Conservation (phyloP, 495 filamentous ascomycete genomes). For the Hypoxylon trugodes region DNA sequence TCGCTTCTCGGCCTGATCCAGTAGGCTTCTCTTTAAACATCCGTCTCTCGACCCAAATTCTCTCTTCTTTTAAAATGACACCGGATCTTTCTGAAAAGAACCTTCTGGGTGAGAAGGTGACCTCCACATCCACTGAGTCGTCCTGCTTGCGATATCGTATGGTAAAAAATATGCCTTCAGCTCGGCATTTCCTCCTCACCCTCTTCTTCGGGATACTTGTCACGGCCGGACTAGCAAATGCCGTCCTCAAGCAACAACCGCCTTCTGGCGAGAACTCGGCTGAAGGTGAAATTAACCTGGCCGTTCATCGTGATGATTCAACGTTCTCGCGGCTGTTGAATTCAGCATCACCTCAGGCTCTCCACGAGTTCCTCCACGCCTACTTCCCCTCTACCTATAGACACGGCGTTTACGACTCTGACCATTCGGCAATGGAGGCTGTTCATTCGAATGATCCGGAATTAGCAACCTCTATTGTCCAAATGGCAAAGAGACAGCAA, state of each 20-base stretch:
- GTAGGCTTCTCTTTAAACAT: constrained; percentile 17
- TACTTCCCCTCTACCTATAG: constrained; percentile 49
- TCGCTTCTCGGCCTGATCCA: constrained; percentile 24
- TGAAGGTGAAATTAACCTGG: constrained; percentile 14
- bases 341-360: constrained; percentile 47
- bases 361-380: constrained; percentile 51
- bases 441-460: constrained; percentile 42
- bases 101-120: constrained; percentile 21
- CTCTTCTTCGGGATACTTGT: constrained; percentile 43
- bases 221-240: constrained; percentile 44
- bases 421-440: constrained; percentile 45
- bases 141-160: constrained; percentile 13
- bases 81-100: constrained; percentile 5
- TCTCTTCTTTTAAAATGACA: constrained; percentile 27
- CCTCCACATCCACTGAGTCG: background rate
- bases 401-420: constrained; percentile 49
- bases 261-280: constrained; percentile 14
- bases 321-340: constrained; percentile 48
- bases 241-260: constrained; percentile 34
- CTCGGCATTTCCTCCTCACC: constrained; percentile 40
- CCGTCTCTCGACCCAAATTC: constrained; percentile 10
- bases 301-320: constrained; percentile 29
- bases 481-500: constrained; percentile 50
- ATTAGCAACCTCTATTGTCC: constrained; percentile 47
- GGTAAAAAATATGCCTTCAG: constrained; percentile 40